Evolutionary conservation across 768 basidiomycete species (phyloP).

Genomic region (Cubamyces sp.): DNA sequence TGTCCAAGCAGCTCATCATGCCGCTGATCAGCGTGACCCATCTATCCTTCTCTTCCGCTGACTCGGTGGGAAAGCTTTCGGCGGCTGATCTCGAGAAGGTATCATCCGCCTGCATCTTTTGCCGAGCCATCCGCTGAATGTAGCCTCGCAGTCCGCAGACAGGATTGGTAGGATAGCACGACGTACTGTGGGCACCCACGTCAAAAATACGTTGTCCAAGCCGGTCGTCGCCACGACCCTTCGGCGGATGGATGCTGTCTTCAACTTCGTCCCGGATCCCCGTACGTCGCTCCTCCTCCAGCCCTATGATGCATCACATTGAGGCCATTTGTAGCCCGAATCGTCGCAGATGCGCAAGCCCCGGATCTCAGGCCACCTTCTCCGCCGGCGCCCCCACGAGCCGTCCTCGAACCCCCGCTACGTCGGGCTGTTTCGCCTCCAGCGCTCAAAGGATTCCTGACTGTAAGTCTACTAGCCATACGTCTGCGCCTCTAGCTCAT

Average conservation of each 20-base stretch:
- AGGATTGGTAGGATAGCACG: conserved; percentile 71
- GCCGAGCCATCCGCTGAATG: conserved; percentile 17
- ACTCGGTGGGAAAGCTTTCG: conserved; percentile 58
- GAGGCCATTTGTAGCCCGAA: conserved; percentile 47
- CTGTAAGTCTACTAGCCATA: not conserved
- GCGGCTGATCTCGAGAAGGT: conserved; percentile 72
- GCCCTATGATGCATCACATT: conserved; percentile 15
- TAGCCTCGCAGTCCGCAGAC: conserved; percentile 58
- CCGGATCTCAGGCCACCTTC: conserved; percentile 44
- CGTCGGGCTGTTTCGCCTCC: conserved; percentile 11
- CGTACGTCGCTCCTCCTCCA: conserved; percentile 51
- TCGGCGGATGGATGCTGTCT: conserved; percentile 70
- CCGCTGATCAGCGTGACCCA: conserved; percentile 76
- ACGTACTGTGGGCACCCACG: conserved; percentile 68
- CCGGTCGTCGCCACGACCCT: conserved; percentile 70
- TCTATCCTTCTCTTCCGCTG: conserved; percentile 64
- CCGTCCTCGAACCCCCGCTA: conserved; percentile 16
- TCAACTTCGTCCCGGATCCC: conserved; percentile 66
- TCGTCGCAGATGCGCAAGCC: conserved; percentile 49
- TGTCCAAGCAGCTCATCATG: conserved; percentile 78
- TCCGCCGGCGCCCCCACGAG: conserved; percentile 13
- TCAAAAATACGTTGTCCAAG: conserved; percentile 71
- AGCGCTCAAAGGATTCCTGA: not conserved
- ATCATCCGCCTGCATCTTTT: conserved; percentile 7
- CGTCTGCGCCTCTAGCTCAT: not conserved